Base-by-base conservation (phyloP, 139 green algal species). In the Tetraselmis striata region DNA sequence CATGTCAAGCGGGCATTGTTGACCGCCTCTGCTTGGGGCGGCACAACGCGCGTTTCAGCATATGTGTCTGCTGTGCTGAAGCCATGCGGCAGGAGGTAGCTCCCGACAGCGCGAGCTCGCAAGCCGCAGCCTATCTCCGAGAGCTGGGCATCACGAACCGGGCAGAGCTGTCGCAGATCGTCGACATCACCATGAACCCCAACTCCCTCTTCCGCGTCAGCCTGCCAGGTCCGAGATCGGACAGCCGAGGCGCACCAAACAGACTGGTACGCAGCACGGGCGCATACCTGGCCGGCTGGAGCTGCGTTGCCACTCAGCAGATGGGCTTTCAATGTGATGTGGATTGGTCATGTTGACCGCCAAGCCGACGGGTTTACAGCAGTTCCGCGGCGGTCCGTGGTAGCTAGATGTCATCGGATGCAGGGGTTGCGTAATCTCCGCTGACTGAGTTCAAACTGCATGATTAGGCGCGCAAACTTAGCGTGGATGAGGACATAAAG, bases 101-200 rank as follows among this genome's bases (percentile, higher is more conserved):
- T 18, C 11, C 5, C 11, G 45, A 67, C 45, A 67, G 45, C 18
- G 45, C 45, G 45, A 67, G 45, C 18, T 5, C 45, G 5, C 45
- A 67, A 67, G 45, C 45, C 5, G 45, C 45, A 5, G 45, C 45
- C 18, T 67, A 67, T 18, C 45, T 67, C 18, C 45, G 45, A 67
- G 45, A 67, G 45, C 18, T 67, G 18, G 45, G 45, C 5, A 67
- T 67, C 5, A 67, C 45, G 18, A 67, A 67, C 45, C 5, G 45
- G 45, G 45, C 45, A 25, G 45, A 67, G 18, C 45, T 67, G 11
- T 67, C 45, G 45, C 45, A 67, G 45, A 80, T 94, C 2, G 74
- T 94, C 31, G 90, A 95, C 77, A 90, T 94, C 27, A 83, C 91
- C n/a, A 97, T 93, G 86, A 97, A 97, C 82, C 92, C 92, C 25